Conservation (phyloP, 108 stramenopile genomes). For the Discostella pseudostelligera region DNA sequence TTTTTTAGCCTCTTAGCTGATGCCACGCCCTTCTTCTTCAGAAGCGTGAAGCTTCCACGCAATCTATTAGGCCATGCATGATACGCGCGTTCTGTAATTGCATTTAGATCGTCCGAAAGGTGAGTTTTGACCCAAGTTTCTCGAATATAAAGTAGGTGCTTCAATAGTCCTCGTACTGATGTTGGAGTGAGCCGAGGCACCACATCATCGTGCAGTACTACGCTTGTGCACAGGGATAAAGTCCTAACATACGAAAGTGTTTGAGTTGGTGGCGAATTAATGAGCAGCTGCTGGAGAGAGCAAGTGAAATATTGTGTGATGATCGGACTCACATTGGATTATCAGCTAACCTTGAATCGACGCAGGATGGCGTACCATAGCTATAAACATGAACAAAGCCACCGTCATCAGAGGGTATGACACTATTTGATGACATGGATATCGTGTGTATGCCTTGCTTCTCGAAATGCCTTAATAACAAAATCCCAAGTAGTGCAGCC, state of each 20-base stretch:
- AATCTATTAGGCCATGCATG: constrained; percentile 76
- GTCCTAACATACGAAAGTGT: too few relatives aligned
- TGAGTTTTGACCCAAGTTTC: constrained; percentile 87
- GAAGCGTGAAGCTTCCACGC: constrained; percentile 65
- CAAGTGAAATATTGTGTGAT: too few relatives aligned
- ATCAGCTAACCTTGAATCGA: constrained; percentile 80
- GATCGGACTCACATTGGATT: constrained; percentile 32
- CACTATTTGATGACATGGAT: background rate
- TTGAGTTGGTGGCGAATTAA: too few relatives aligned
- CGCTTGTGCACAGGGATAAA: constrained; percentile 72
- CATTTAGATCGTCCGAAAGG: constrained; percentile 71
- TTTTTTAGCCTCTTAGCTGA: constrained; percentile 58
- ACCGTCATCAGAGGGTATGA: constrained; percentile 24
- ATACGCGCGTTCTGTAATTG: constrained; percentile 72
- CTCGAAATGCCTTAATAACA: constrained; percentile 66
- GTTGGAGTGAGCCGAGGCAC: constrained; percentile 91
- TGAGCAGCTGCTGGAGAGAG: too few relatives aligned
- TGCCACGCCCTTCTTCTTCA: constrained; percentile 25
- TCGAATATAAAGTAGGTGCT: constrained; percentile 82
- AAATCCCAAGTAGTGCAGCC: constrained; percentile 76
- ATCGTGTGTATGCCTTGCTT: constrained; percentile 3
- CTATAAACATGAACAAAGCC: constrained; percentile 79
- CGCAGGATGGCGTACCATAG: constrained; percentile 91
- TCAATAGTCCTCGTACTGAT: constrained; percentile 80
- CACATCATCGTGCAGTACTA: constrained; percentile 92